phyloP scores from a whole-genome alignment of 2,329 filamentous ascomycete genomes.

The Ophiostoma populinum region DNA sequence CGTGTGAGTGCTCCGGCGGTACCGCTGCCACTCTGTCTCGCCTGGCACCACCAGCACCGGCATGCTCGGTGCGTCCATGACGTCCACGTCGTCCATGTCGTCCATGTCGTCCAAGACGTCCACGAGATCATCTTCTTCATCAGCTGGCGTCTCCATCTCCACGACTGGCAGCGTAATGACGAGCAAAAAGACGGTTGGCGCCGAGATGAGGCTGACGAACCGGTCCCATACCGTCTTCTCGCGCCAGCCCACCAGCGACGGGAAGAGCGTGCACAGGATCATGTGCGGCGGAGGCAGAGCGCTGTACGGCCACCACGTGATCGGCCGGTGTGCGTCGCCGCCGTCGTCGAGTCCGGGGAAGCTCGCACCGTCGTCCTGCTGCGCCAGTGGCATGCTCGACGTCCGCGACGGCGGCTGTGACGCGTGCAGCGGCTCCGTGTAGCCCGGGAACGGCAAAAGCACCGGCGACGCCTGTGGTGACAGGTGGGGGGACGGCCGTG shows the following conservation, averaged over 20 bases:
- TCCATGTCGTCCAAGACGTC: constrained; percentile 9
- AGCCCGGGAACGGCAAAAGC: constrained; percentile 38
- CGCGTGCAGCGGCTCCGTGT: constrained; percentile 39
- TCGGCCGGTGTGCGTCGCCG: constrained; percentile 24
- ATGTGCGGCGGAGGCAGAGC: constrained; percentile 55
- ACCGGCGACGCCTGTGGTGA: not conserved
- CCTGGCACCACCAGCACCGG: constrained; percentile 14
- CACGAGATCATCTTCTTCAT: constrained; percentile 23
- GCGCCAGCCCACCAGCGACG: constrained; percentile 66
- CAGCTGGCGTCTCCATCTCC: constrained; percentile 45
- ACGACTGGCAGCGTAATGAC: constrained; percentile 86
- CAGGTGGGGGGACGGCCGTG: too few species aligned
- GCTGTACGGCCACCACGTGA: constrained; percentile 69
- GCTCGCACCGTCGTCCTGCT: constrained; percentile 17
- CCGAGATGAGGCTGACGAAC: constrained; percentile 61
- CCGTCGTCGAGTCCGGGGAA: constrained; percentile 26
- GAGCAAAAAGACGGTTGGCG: constrained; percentile 79
- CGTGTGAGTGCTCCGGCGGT: constrained; percentile 27
- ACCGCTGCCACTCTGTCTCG: constrained; percentile 43
- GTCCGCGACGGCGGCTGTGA: constrained; percentile 16
- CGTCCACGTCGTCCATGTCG: not conserved
- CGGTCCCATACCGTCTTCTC: constrained; percentile 77
- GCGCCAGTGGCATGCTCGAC: not conserved
- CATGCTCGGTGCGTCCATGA: too few species aligned
- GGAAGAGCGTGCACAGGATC: constrained; percentile 62